These are phyloP conservation scores for Kuraishia floccosa DNA, from an alignment of 805 yeast species.

Conservation along the genomic window DNA sequence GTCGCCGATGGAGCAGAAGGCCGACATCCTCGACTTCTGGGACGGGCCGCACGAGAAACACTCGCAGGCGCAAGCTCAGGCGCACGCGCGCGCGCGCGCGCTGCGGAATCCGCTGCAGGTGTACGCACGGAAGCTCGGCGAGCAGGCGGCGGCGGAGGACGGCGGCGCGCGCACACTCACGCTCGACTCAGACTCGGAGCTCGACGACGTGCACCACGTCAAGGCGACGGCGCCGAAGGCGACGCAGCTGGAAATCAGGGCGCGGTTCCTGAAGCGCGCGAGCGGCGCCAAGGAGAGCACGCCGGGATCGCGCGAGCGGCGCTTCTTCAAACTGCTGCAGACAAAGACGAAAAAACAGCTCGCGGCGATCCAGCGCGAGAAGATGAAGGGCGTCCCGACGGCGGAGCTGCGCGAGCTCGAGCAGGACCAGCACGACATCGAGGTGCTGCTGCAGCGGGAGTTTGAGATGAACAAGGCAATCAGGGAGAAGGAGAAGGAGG, in stretches of 20 bases:
- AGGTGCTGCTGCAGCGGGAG: constrained; percentile 13
- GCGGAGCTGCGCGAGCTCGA: background rate
- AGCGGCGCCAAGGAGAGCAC: too few relatives aligned
- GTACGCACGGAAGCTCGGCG: constrained; percentile 1
- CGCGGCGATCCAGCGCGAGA: background rate
- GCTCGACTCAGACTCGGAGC: constrained; percentile 7
- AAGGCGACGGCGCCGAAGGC: constrained; percentile 6
- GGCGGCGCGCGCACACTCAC: constrained; percentile 2
- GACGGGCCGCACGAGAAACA: background rate
- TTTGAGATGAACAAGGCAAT: constrained; percentile 6
- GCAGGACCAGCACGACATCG: constrained; percentile 6
- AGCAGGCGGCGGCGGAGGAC: constrained; percentile 1
- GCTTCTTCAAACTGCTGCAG: constrained; percentile 1
- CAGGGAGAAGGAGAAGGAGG: constrained; percentile 5
- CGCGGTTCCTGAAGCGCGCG: too few relatives aligned
- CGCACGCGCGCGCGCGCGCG: background rate
- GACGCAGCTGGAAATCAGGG: constrained; percentile 6
- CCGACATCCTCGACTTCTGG: too few relatives aligned
- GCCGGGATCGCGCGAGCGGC: too few relatives aligned
- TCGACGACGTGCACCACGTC: constrained; percentile 4
- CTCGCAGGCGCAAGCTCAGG: background rate
- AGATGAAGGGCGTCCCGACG: constrained; percentile 1
- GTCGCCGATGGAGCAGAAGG: background rate
- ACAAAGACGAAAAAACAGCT: constrained; percentile 2
- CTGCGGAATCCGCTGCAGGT: background rate